A percentile compares a stretch with the other conserved stretches of the same genome.
These are phyloP conservation scores for Neofusicoccum laricinum DNA, from an alignment of 2,329 filamentous ascomycete species.

Conservation along the genomic window DNA sequence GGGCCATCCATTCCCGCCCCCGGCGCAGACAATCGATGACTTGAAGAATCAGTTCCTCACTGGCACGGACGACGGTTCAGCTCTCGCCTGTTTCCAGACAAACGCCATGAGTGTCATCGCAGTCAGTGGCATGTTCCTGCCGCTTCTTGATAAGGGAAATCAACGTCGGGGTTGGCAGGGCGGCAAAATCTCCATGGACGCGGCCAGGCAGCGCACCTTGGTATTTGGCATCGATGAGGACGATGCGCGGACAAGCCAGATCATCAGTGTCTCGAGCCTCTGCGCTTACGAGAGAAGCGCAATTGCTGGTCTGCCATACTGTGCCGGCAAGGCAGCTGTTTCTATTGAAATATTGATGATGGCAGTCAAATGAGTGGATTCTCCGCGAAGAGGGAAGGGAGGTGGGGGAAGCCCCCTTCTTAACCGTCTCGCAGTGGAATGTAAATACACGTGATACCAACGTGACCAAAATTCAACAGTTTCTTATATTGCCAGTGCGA, in stretches of 20 bases:
- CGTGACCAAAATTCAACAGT: too few relatives aligned
- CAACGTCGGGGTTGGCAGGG: conserved; percentile 38
- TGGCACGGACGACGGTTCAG: too few relatives aligned
- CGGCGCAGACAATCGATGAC: too few relatives aligned
- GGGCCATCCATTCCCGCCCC: too few relatives aligned
- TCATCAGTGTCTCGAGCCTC: conserved; percentile 44
- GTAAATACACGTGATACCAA: too few relatives aligned
- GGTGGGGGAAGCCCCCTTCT: too few relatives aligned
- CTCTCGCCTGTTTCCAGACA: conserved; percentile 17
- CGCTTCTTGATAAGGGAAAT: conserved; percentile 45
- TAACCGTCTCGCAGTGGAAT: too few relatives aligned
- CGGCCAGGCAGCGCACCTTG: conserved; percentile 27
- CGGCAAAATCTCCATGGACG: conserved; percentile 30
- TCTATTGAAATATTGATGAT: too few relatives aligned
- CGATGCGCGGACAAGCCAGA: conserved; percentile 43
- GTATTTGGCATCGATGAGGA: conserved; percentile 26
- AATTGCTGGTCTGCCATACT: conserved; percentile 41
- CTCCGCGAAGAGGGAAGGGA: too few relatives aligned
- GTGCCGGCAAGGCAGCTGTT: conserved; percentile 24
- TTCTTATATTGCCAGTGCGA: too few relatives aligned
- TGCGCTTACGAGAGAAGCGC: conserved; percentile 38
- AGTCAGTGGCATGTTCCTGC: conserved; percentile 45
- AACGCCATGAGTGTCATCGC: conserved; percentile 46
- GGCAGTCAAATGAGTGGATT: too few relatives aligned
- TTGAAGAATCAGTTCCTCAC: too few relatives aligned